phyloP scores from a whole-genome alignment of 2,329 filamentous ascomycete genomes.

The Venturia aucupariae region DNA sequence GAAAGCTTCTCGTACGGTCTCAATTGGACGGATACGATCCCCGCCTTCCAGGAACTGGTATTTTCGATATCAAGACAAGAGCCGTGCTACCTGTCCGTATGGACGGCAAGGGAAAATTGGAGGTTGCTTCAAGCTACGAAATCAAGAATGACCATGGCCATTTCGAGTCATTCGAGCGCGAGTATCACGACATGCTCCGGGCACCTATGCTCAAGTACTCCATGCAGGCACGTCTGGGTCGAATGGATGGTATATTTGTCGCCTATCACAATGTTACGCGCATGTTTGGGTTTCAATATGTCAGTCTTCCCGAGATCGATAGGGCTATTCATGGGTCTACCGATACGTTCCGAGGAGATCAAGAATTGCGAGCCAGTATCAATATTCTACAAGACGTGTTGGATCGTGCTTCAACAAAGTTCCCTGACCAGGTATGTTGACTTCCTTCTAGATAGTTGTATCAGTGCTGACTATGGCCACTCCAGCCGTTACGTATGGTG shows the following conservation, averaged over 20 bases:
- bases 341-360: slow-evolving; percentile 61
- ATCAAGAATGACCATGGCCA: slow-evolving; percentile 65
- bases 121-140: slow-evolving; percentile 54
- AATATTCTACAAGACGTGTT: slow-evolving; percentile 70
- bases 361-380: slow-evolving; percentile 78
- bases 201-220: slow-evolving; percentile 95
- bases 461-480: background rate
- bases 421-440: slow-evolving; percentile 50
- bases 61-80: slow-evolving; percentile 94
- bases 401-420: slow-evolving; percentile 63
- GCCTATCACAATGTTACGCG: slow-evolving; percentile 91
- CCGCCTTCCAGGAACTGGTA: slow-evolving; percentile 78
- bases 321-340: slow-evolving; percentile 71
- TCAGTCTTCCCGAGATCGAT: slow-evolving; percentile 82
- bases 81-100: slow-evolving; percentile 88
- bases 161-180: slow-evolving; percentile 88
- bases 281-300: slow-evolving; percentile 96
- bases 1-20: slow-evolving; percentile 87
- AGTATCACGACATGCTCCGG: slow-evolving; percentile 95
- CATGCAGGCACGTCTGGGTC: slow-evolving; percentile 88
- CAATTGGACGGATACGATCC: slow-evolving; percentile 87
- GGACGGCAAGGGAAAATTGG: slow-evolving; percentile 39
- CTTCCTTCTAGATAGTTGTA: background rate
- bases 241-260: slow-evolving; percentile 98
- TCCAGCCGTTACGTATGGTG: slow-evolving; percentile 62